Evolutionary conservation across 305 asterid species (phyloP).

Genomic region (Solanum hybrid): DNA sequence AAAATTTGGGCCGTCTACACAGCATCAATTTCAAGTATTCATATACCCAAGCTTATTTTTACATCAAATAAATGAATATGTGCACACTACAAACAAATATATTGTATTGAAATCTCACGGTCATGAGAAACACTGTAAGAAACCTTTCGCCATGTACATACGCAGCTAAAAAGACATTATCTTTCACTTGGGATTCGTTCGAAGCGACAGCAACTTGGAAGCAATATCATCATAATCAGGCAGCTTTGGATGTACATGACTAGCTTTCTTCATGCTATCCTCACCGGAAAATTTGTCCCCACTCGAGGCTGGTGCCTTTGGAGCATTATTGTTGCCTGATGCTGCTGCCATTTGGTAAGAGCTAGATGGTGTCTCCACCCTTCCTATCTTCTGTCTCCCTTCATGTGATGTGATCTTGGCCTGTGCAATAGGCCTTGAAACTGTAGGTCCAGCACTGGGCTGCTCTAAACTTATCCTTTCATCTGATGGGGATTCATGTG

Average conservation of each 20-base stretch:
- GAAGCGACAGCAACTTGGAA: constrained; percentile 39
- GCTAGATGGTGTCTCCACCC: constrained; percentile 14
- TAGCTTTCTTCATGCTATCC: constrained; percentile 44
- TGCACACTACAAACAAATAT: background rate
- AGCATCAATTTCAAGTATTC: background rate
- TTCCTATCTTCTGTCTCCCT: constrained; percentile 22
- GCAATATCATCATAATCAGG: constrained; percentile 75
- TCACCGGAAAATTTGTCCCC: constrained; percentile 26
- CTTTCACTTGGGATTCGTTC: constrained; percentile 38
- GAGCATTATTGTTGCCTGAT: constrained; percentile 15
- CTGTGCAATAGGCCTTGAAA: constrained; percentile 22
- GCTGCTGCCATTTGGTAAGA: constrained; percentile 14
- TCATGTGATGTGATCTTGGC: constrained; percentile 18
- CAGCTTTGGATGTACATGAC: constrained; percentile 96
- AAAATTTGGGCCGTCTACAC: background rate
- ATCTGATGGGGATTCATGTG: background rate
- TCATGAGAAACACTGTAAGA: background rate
- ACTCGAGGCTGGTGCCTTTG: constrained; percentile 22
- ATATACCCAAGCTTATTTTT: background rate
- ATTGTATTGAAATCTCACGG: background rate
- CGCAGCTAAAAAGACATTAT: background rate
- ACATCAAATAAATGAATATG: background rate
- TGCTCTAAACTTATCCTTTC: constrained; percentile 20
- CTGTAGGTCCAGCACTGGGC: constrained; percentile 16
- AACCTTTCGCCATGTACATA: background rate